Base-by-base conservation (phyloP, 306 rosid species). In the Heteromeles arbutifolia region DNA sequence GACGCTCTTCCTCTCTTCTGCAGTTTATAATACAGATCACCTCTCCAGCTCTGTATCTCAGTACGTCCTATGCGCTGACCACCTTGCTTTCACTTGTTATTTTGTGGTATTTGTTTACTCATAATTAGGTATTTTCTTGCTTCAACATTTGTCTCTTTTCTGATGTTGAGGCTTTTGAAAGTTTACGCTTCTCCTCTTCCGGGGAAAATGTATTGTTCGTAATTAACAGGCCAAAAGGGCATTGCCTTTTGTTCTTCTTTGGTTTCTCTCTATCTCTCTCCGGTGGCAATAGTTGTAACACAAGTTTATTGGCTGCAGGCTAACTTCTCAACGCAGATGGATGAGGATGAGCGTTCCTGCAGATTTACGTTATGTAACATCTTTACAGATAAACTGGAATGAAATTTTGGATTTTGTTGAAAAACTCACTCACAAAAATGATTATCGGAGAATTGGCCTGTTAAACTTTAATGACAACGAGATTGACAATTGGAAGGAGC, bases 401-500 rank as follows among this genome's bases (percentile, higher is more conserved):
- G 88, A 90, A 80, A 84, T 93, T 70, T 84, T 86, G 28, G 80
- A 81, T 57, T 82, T 82, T 41, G 67, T 86, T 34, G 85, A 44
- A 75, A 82, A 81, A 65, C 85, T 93, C 72, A 82, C 67, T 53
- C 88, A 90, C 45, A 81, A 70, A 75, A 82, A 81, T 59, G 84
- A 85, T 45, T 89, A 86, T 78, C 92, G 73, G 77, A 93, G 97
- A 84, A 78, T 93, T 88, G 98, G 93, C 74, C 83, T 93, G 52
- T 81, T 93, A 74, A 93, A 93, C 86, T 93, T 90, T 79, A 86
- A 91, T 74, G 87, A 75, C 65, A 82, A 85, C 59, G 98, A 93
- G 87, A 82, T 84, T 81, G 86, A 87, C 59, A 79, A 80, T 58
- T 93, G 96, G 97, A 86, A 85, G 84, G 80, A 86, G 86, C 68